These are phyloP conservation scores for Lactarius quietus DNA, from an alignment of 768 basidiomycete genomes.

Conservation along the genomic window DNA sequence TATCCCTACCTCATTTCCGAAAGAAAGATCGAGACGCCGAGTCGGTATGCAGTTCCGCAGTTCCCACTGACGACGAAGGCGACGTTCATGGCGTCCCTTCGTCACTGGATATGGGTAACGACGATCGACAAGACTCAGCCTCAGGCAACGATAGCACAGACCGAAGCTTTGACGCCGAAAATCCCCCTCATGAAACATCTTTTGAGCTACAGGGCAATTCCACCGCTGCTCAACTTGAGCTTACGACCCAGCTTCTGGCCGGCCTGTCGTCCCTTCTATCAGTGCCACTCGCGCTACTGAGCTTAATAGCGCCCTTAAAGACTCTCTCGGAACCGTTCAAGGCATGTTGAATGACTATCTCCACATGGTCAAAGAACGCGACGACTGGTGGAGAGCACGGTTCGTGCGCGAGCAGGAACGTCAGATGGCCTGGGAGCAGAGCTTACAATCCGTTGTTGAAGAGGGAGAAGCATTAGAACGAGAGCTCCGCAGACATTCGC, in stretches of 20 bases:
- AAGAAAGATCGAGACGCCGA: conserved; percentile 21
- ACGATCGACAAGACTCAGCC: conserved; percentile 41
- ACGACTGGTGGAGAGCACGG: conserved; percentile 69
- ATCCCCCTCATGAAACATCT: conserved; percentile 53
- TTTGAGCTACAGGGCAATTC: conserved; percentile 72
- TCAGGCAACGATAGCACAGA: conserved; percentile 41
- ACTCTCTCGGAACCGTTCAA: conserved; percentile 55
- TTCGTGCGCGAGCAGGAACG: conserved; percentile 61
- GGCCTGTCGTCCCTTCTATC: conserved; percentile 38
- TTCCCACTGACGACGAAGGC: conserved; percentile 29
- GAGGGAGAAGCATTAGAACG: conserved; percentile 83
- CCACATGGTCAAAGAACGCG: conserved; percentile 69
- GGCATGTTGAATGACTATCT: conserved; percentile 63
- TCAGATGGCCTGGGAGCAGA: conserved; percentile 84
- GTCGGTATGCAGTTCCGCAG: conserved; percentile 28
- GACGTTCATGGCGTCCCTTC: conserved; percentile 3
- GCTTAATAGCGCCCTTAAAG: conserved; percentile 52
- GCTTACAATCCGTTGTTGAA: conserved; percentile 75
- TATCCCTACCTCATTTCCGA: conserved; percentile 14
- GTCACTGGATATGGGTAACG: not conserved
- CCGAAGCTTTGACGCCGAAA: conserved; percentile 29
- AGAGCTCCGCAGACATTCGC: conserved; percentile 64
- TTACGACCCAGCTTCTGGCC: conserved; percentile 61
- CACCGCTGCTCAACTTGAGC: conserved; percentile 70
- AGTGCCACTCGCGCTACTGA: conserved; percentile 32